Base-by-base conservation (phyloP, 805 yeast genomes). In the Starmerella stellata region DNA sequence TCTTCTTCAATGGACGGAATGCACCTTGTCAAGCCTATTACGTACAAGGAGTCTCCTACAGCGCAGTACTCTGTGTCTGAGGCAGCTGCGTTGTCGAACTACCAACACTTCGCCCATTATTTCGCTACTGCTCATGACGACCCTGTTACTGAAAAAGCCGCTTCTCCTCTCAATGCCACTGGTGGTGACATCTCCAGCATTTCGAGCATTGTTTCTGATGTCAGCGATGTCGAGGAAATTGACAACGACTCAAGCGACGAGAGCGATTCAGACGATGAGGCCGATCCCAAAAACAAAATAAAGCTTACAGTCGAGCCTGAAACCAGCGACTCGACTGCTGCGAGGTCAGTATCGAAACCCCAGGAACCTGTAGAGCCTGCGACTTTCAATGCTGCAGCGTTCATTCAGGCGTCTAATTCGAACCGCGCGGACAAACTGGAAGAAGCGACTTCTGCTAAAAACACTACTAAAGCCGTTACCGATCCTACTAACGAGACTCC, bases 141-240 rank as follows among this genome's bases (percentile, higher is more conserved):
- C 7, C 34, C 34, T 5, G 7, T 30, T 9, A 30, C 21, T 19
- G 20, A 19, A 5, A 21, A 19, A 8, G 34, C 34, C 5, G 35
- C 24, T 15, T 16, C 25, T n/a, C 23, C 27, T 16, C 19, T 30
- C 21, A 21, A 15, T 16, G n/a, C 34, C 8, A 21, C 20, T 16
- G 34, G 21, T 4, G 31, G 8, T 13, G 34, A 5, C 21, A 4
- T 29, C 17, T 14, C 15, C 17, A 14, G 31, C 17, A 14, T 15
- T 7, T 8, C 31, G n/a, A 29, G 25, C 25, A 11, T 23, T 11
- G 11, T 23, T 11, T 36, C 44, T 32, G 49, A 46, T 9, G 37
- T 44, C 17, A 44, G 48, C 16, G 48, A 44, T 11, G 44, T 42
- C 18, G 43, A 39, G 16, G 39, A 40, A 15, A 34, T 29, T 20